These are phyloP conservation scores for Colletotrichum shisoi DNA, from an alignment of 2,329 filamentous ascomycete species.

Conservation along the genomic window DNA sequence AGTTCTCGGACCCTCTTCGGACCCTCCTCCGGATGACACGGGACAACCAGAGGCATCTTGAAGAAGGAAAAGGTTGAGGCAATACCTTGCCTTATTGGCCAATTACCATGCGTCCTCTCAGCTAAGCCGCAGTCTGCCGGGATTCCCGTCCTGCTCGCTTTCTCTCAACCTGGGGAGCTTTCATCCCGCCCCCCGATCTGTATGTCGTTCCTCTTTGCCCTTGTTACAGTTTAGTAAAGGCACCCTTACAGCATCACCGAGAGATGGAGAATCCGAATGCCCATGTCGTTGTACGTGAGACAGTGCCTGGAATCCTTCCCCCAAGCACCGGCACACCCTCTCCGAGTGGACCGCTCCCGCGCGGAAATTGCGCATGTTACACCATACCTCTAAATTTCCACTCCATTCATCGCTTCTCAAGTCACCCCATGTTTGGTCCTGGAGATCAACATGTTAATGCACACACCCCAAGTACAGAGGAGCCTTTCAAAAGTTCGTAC, in stretches of 20 bases:
- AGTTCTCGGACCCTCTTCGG: neutral
- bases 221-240: neutral
- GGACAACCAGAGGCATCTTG: slow-evolving; percentile 5
- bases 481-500: too few relatives aligned
- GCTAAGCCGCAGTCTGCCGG: neutral
- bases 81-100: slow-evolving; percentile 14
- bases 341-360: neutral
- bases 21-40: slow-evolving; percentile 24
- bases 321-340: neutral
- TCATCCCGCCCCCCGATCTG: neutral
- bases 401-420: neutral
- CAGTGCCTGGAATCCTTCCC: neutral
- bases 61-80: neutral
- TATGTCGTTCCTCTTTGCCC: neutral
- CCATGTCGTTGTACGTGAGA: neutral
- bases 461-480: neutral
- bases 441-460: neutral
- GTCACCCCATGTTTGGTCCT: neutral
- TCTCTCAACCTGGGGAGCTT: neutral
- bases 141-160: neutral
- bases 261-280: neutral
- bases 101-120: neutral
- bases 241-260: neutral
- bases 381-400: slow-evolving; percentile 8
- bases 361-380: slow-evolving; percentile 11